Evolutionary conservation across 208 protist species (phyloP).

Genomic region (Crithidia expoeki): DNA sequence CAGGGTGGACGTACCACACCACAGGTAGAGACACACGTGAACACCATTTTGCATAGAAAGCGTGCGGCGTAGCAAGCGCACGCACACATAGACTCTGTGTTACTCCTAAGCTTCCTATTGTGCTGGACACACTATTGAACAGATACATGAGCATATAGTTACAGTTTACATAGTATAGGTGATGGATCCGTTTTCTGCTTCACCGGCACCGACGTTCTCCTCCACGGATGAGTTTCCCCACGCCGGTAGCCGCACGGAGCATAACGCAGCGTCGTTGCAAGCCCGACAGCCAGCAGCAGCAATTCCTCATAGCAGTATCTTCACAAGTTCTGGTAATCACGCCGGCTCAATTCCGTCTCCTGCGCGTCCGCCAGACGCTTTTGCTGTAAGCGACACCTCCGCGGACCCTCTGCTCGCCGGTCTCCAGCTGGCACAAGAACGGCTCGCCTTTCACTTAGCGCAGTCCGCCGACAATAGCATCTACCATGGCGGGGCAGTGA

Average conservation of each 20-base stretch:
- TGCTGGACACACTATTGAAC: not conserved
- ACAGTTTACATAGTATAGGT: too few relatives aligned
- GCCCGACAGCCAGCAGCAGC: too few relatives aligned
- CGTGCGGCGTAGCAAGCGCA: not conserved
- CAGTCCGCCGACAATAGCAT: not conserved
- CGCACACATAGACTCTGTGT: not conserved
- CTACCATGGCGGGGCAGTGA: constrained; percentile 19
- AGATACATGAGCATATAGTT: too few relatives aligned
- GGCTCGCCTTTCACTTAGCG: not conserved
- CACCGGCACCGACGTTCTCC: constrained; percentile 3
- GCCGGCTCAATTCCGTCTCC: not conserved
- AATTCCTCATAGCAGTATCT: too few relatives aligned
- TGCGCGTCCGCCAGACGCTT: constrained; percentile 9
- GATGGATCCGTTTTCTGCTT: not conserved
- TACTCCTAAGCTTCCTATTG: not conserved
- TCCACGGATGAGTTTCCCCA: not conserved
- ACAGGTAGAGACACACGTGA: not conserved
- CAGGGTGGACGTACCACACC: too few relatives aligned
- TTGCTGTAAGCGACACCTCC: not conserved
- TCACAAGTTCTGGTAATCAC: too few relatives aligned
- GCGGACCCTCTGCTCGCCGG: constrained; percentile 17
- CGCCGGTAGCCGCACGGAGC: not conserved
- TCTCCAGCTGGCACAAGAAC: constrained; percentile 21
- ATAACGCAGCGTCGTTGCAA: not conserved
- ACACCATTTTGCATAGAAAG: not conserved